A percentile compares a stretch with the other conserved stretches of the same genome.
Evolutionary conservation across 192 early-diverging fungal genomes (phyloP).

Genomic region (Dissophora globulifera): DNA sequence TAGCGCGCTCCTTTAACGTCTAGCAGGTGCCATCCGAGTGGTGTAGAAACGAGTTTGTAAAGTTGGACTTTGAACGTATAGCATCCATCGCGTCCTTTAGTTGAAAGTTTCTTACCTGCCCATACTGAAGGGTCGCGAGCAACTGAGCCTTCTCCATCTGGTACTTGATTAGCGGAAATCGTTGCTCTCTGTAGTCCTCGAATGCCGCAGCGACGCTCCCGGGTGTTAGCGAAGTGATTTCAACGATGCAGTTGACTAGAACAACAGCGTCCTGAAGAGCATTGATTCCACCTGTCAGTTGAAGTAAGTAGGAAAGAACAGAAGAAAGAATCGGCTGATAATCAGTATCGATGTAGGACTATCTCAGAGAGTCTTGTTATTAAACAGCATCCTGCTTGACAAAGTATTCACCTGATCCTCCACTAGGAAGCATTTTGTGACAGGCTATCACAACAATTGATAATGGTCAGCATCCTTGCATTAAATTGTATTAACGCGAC

Average conservation of each 20-base stretch:
- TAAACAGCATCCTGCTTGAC: too few relatives aligned
- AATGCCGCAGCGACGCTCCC: slow-evolving; percentile 8
- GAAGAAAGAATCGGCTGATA: too few relatives aligned
- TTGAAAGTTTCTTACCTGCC: not conserved
- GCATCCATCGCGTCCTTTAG: too few relatives aligned
- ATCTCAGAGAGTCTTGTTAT: too few relatives aligned
- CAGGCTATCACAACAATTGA: not conserved
- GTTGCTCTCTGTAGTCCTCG: slow-evolving; percentile 7
- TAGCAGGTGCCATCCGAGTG: not conserved
- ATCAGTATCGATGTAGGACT: too few relatives aligned
- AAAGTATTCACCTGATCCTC: not conserved
- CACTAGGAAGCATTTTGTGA: slow-evolving; percentile 1
- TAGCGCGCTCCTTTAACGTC: slow-evolving; percentile 11
- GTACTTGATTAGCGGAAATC: slow-evolving; percentile 1
- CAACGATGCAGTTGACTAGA: slow-evolving; percentile 11
- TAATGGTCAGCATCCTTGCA: too few relatives aligned
- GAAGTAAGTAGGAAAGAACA: not conserved
- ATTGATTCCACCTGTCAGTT: slow-evolving; percentile 18
- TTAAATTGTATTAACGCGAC: too few relatives aligned
- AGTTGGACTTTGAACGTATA: too few relatives aligned
- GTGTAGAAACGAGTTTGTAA: too few relatives aligned
- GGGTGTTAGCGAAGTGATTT: not conserved
- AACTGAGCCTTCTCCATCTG: not conserved
- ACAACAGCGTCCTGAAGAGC: slow-evolving; percentile 25
- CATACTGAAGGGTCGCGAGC: not conserved